phyloP scores from a whole-genome alignment of 352 stramenopile species.

The Phytophthora boehmeriae region DNA sequence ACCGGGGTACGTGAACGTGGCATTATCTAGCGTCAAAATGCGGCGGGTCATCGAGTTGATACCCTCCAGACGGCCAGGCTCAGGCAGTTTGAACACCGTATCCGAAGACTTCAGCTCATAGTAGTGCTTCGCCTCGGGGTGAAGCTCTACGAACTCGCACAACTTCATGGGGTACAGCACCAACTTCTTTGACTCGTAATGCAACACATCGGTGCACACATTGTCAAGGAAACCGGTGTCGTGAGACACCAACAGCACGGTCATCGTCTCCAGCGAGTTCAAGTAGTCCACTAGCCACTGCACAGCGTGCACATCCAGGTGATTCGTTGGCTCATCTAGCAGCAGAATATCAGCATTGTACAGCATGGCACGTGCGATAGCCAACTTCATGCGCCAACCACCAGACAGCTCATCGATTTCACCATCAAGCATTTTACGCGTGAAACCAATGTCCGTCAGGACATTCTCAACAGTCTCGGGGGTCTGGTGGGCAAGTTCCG shows the following conservation, averaged over 20 bases:
- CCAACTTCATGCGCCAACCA: conserved; percentile 98
- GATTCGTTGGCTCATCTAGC: conserved; percentile 95
- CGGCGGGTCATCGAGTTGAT: conserved; percentile 92
- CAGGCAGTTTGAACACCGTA: conserved; percentile 88
- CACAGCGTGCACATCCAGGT: conserved; percentile 97
- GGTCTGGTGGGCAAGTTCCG: conserved; percentile 79
- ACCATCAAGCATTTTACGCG: conserved; percentile 91
- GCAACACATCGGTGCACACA: conserved; percentile 96
- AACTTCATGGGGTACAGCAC: conserved; percentile 92
- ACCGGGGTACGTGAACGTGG: conserved; percentile 89
- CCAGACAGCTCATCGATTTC: conserved; percentile 94
- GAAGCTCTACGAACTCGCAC: conserved; percentile 88
- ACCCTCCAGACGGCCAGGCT: conserved; percentile 90
- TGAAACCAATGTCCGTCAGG: conserved; percentile 93
- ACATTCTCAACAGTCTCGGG: conserved; percentile 80
- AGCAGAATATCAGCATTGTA: conserved; percentile 96
- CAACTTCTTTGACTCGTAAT: conserved; percentile 97
- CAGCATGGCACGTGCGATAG: conserved; percentile 93
- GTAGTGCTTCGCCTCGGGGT: conserved; percentile 94
- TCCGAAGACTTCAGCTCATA: conserved; percentile 89
- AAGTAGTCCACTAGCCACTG: conserved; percentile 98
- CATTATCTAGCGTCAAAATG: conserved; percentile 91
- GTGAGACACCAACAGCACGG: conserved; percentile 96
- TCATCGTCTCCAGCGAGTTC: conserved; percentile 95
- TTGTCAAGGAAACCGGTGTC: conserved; percentile 97